phyloP scores from a whole-genome alignment of 495 filamentous ascomycete species.

The Filosporella fistucella region DNA sequence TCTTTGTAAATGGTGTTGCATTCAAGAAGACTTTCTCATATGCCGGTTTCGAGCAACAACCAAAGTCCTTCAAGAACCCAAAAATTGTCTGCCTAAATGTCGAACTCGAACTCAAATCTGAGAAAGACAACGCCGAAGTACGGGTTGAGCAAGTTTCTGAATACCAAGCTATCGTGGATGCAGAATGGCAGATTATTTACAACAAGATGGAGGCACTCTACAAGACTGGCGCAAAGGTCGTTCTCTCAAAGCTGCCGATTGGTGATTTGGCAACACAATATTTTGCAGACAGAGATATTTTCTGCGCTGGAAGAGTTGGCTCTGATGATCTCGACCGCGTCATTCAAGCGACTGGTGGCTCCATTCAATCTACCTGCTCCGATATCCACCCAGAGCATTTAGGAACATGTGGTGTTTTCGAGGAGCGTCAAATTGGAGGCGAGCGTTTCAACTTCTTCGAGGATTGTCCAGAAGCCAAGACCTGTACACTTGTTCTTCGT shows the following conservation, averaged over 20 bases:
- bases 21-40: conserved; percentile 99
- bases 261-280: conserved; percentile 97
- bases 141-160: conserved; percentile 97
- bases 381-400: conserved; percentile 89
- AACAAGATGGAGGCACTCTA: conserved; percentile 94
- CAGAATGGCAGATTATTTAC: conserved; percentile 99
- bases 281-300: conserved; percentile 97
- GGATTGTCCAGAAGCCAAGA: conserved; percentile 90
- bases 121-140: conserved; percentile 99
- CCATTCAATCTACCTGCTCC: conserved; percentile 91
- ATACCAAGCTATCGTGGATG: conserved; percentile 98
- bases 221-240: conserved; percentile 93
- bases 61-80: conserved; percentile 88
- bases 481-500: conserved; percentile 91
- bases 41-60: conserved; percentile 98
- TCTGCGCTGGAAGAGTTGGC: conserved; percentile 93
- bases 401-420: conserved; percentile 85
- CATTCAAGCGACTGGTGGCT: conserved; percentile 87
- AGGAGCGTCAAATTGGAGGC: conserved; percentile 94
- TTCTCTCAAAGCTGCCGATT: conserved; percentile 94
- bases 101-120: conserved; percentile 93
- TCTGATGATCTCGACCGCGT: conserved; percentile 95
- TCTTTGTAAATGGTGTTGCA: conserved; percentile 96
- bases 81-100: conserved; percentile 97
- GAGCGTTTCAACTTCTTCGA: conserved; percentile 99